A percentile compares a stretch with the other conserved stretches of the same genome.
These are phyloP conservation scores for Talaromyces proteolyticus DNA, from an alignment of 495 filamentous ascomycete genomes.

Conservation along the genomic window DNA sequence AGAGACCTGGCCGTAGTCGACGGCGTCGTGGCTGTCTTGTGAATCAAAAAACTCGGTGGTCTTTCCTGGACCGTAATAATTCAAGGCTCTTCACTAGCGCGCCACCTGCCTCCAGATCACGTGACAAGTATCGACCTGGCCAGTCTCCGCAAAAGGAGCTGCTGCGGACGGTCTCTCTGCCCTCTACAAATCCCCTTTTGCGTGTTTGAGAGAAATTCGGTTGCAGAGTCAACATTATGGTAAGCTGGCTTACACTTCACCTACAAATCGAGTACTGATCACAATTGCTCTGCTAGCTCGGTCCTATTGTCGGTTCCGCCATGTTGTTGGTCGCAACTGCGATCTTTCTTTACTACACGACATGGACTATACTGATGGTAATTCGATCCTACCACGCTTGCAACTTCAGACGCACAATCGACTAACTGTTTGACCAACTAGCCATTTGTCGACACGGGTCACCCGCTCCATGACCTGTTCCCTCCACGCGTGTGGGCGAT, in stretches of 20 bases:
- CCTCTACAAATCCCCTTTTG: no score
- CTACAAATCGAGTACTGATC: neutral
- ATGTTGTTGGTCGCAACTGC: constrained; percentile 95
- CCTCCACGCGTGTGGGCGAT: constrained; percentile 98
- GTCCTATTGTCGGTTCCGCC: constrained; percentile 89
- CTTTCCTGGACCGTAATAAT: no score
- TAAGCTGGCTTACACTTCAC: constrained; percentile 1
- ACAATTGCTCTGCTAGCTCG: constrained; percentile 55
- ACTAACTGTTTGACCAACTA: constrained; percentile 24
- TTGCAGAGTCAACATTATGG: constrained; percentile 17
- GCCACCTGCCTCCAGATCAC: no score
- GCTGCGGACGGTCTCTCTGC: no score
- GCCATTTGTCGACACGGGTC: constrained; percentile 95
- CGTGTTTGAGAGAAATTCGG: neutral
- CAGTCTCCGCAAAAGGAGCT: no score
- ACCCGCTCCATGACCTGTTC: constrained; percentile 91
- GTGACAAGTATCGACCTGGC: no score
- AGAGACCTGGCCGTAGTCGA: no score
- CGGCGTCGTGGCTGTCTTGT: neutral
- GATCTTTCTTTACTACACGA: constrained; percentile 97
- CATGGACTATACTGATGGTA: constrained; percentile 98
- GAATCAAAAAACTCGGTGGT: no score
- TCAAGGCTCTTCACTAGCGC: no score
- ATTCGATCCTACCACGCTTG: constrained; percentile 4
- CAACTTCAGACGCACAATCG: constrained; percentile 1